These are phyloP conservation scores for Plasmodium chabaudi DNA, from an alignment of 169 alveolate species.

Conservation along the genomic window DNA sequence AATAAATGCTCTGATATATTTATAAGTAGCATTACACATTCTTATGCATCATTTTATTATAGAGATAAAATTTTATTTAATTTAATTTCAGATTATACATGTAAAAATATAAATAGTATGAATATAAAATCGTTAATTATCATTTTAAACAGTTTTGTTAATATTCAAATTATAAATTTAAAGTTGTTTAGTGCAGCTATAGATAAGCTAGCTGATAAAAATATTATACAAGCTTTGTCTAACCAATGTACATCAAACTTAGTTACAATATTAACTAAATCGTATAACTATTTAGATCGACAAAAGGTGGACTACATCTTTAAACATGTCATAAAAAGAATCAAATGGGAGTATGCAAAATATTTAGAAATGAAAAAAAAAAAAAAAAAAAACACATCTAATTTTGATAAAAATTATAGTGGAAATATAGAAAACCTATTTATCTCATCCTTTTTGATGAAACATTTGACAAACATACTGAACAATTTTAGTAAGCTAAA, in stretches of 20 bases:
- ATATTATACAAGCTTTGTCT: conserved; percentile 14
- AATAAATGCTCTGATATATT: conserved; percentile 71
- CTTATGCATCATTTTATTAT: conserved; percentile 60
- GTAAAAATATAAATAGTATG: conserved; percentile 20
- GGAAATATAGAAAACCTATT: background rate
- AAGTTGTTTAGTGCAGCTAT: conserved; percentile 6
- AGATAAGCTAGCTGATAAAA: conserved; percentile 19
- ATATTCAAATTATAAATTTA: conserved; percentile 27
- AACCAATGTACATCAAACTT: conserved; percentile 67
- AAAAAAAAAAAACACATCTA: background rate
- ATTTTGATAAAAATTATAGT: background rate
- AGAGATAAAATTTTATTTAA: conserved; percentile 48
- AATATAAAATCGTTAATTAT: conserved; percentile 45
- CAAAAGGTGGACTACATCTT: conserved; percentile 37
- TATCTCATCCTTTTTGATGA: conserved; percentile 16
- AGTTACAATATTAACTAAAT: conserved; percentile 41
- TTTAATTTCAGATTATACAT: conserved; percentile 21
- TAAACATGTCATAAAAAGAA: conserved; percentile 8
- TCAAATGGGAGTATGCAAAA: conserved; percentile 19
- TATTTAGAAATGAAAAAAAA: too few relatives aligned
- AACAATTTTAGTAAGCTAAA: conserved; percentile 68
- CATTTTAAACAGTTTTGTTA: conserved; percentile 33
- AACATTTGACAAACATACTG: conserved; percentile 56
- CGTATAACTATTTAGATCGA: conserved; percentile 23
- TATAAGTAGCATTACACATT: conserved; percentile 67